Evolutionary conservation across 2,329 filamentous ascomycete species (phyloP).

Genomic region (Aspergillus pseudoviridinutans): DNA sequence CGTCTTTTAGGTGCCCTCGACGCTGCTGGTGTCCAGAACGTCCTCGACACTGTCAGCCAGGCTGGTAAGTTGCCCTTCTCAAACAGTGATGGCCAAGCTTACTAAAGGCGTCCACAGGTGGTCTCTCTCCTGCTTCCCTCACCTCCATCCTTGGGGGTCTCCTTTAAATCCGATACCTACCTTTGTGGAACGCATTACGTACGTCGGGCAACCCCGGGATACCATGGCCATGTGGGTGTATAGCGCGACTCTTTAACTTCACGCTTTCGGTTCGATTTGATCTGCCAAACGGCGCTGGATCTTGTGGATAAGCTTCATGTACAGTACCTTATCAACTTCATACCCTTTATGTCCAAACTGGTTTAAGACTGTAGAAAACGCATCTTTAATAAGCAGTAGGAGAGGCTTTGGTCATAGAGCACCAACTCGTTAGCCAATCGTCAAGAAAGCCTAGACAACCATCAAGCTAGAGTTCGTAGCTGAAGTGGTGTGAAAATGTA

Average conservation of each 20-base stretch:
- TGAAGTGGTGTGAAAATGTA: neutral
- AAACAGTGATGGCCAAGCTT: neutral
- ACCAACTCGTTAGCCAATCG: neutral
- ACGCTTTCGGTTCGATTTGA: conserved; percentile 1
- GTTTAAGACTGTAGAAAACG: neutral
- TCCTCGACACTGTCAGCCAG: conserved; percentile 8
- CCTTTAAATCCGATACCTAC: neutral
- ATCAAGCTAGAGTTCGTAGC: neutral
- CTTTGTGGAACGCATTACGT: conserved; percentile 2
- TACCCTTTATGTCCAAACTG: neutral
- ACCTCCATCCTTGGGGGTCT: conserved; percentile 3
- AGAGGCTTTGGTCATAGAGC: neutral
- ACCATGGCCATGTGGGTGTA: conserved; percentile 5
- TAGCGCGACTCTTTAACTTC: conserved; percentile 4
- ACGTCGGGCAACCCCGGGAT: conserved; percentile 2
- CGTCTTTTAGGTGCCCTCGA: conserved; percentile 6
- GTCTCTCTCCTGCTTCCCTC: conserved; percentile 3
- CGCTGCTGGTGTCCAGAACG: conserved; percentile 8
- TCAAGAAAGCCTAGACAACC: neutral
- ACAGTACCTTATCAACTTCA: neutral
- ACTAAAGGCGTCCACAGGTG: neutral
- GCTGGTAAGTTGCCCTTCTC: conserved; percentile 6
- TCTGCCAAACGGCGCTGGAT: conserved; percentile 2
- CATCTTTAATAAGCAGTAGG: neutral
- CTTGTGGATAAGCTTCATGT: conserved; percentile 1